Evolutionary conservation across 2,329 filamentous ascomycete genomes (phyloP), one percentile per base, ranked within the genome.

Genomic region (Phaeosphaeria sp.): DNA sequence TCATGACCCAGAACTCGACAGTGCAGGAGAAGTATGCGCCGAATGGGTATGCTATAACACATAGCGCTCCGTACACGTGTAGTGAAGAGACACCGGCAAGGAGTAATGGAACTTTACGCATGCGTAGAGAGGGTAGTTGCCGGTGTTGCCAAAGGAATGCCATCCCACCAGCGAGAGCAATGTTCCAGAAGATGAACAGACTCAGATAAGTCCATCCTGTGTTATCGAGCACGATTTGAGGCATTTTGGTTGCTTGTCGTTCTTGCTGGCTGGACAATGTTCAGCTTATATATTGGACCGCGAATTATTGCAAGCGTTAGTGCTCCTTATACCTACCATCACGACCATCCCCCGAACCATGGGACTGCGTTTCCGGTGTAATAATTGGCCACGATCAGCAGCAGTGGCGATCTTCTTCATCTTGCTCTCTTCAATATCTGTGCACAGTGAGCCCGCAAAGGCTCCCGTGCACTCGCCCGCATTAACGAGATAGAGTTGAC

Each of bases 1-100:
- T 73, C 72, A 75, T 75, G 36, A 73, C 52, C 72, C 72, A 75
- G 50, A 71, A 75, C 44, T 73, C 70, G 0, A 66, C 56, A 0
- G 60, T 56, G 39, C 72, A 75, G n/a, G 64, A 55, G 20, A 71
- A 60, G n/a, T 64, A 50, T 4, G 71, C 55, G 11, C 60, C 64
- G 17, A 74, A 52, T 13, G 65, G 63, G 59, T 75, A 75, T n/a
- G 55, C 65, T 44, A 66, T 23, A 4, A 66, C 44, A 46, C 66
- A 68, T 1, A 73, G 48, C 22, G 62, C 49, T 18, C 63, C 73
- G 56, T 75, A 75, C 1, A 67, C 50, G 46, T 75, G 72, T 2
- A 75, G 62, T 5, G 63, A 64, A 30, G 60, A 33, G 11, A 72
- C 54, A 25, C 66, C 72, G 13, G 55, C 48, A 23, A 74, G 71